Conservation (phyloP, 2,329 filamentous ascomycete species). For the Fusarium cyanostomum region DNA sequence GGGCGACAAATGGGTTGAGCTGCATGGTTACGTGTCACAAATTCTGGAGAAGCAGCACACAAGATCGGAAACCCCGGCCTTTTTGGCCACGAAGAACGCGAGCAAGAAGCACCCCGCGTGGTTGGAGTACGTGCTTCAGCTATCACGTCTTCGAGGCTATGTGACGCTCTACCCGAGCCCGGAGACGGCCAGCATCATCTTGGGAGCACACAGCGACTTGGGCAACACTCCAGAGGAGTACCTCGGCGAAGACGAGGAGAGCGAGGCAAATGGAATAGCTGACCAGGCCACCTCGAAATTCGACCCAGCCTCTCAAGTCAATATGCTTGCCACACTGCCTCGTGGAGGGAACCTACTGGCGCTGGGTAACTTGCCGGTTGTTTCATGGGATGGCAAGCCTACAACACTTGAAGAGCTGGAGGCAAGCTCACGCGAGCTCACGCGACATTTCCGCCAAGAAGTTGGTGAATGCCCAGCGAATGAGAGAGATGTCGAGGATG, state of each 20-base stretch:
- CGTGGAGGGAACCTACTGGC: constrained; percentile 54
- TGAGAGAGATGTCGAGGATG: constrained; percentile 26
- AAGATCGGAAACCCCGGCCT: constrained; percentile 48
- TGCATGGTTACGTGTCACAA: constrained; percentile 81
- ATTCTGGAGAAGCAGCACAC: constrained; percentile 60
- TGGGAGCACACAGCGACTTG: constrained; percentile 81
- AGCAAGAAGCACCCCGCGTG: constrained; percentile 77
- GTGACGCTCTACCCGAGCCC: constrained; percentile 80
- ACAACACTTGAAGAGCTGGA: constrained; percentile 53
- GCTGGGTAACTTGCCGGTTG: constrained; percentile 62
- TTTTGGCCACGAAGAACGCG: constrained; percentile 66
- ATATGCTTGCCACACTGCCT: constrained; percentile 61
- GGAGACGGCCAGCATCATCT: constrained; percentile 62
- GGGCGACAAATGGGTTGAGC: constrained; percentile 85
- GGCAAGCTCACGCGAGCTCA: constrained; percentile 60
- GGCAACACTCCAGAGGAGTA: constrained; percentile 78
- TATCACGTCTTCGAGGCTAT: constrained; percentile 81
- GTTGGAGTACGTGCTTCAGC: constrained; percentile 79
- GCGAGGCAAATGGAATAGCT: constrained; percentile 44
- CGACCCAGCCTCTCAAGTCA: constrained; percentile 54
- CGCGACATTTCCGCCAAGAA: constrained; percentile 65
- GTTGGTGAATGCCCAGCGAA: constrained; percentile 71
- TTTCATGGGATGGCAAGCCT: constrained; percentile 71
- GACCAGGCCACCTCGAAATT: constrained; percentile 45
- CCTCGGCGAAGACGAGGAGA: constrained; percentile 40